A percentile compares a stretch with the other conserved stretches of the same genome.
Evolutionary conservation across 306 rosid genomes (phyloP).

Genomic region (Chamaecrista fasciculata): DNA sequence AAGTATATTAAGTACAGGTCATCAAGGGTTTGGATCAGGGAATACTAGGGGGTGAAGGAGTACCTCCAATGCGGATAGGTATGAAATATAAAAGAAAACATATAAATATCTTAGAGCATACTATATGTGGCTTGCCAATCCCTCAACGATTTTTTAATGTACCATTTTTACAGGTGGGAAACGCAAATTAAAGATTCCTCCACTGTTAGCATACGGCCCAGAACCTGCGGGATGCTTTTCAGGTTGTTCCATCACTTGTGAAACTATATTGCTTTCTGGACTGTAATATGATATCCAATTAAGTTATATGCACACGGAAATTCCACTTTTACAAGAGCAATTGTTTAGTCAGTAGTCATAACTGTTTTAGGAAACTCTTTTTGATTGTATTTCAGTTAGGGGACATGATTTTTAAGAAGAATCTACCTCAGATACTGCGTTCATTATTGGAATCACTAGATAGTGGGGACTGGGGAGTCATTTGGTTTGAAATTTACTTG

Average conservation of each 20-base stretch:
- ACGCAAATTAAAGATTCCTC: conserved; percentile 82
- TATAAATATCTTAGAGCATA: conserved; percentile 10
- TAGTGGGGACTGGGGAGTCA: not conserved
- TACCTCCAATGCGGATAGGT: conserved; percentile 96
- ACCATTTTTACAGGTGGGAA: conserved; percentile 66
- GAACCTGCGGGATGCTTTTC: conserved; percentile 98
- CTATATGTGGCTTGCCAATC: conserved; percentile 12
- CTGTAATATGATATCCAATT: not conserved
- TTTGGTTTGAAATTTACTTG: conserved; percentile 14
- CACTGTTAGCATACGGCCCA: conserved; percentile 90
- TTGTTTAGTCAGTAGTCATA: conserved; percentile 14
- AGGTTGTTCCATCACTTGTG: conserved; percentile 45
- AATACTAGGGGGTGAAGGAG: conserved; percentile 89
- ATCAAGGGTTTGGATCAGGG: conserved; percentile 94
- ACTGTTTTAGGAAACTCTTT: conserved; percentile 1
- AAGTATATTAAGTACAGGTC: conserved; percentile 40
- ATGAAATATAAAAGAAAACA: conserved; percentile 15
- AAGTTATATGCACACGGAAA: conserved; percentile 16
- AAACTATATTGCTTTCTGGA: not conserved
- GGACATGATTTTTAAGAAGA: conserved; percentile 3
- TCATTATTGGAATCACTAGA: conserved; percentile 4
- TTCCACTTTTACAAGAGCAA: not conserved
- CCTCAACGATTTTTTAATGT: not conserved
- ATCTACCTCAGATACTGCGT: conserved; percentile 3
- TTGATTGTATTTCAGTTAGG: not conserved